phyloP scores from a whole-genome alignment of 441 rosid species.

The Populus hybrid region DNA sequence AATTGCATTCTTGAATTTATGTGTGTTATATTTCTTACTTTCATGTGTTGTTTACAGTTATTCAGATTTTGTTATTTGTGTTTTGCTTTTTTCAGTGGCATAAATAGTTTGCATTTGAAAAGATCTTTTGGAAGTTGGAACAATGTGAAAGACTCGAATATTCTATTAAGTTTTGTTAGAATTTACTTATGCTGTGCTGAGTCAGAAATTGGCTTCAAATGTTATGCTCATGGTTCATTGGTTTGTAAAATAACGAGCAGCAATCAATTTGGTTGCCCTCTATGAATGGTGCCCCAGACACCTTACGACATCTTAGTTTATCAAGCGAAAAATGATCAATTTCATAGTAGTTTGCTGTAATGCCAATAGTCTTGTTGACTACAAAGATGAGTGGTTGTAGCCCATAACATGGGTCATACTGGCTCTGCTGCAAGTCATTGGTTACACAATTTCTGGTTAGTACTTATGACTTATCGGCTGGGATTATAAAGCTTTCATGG shows the following conservation, averaged over 20 bases:
- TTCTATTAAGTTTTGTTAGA: neutral
- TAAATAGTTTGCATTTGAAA: neutral
- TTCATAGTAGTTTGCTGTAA: neutral
- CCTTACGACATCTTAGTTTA: neutral
- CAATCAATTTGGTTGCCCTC: neutral
- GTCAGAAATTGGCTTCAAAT: neutral
- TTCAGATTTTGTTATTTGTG: neutral
- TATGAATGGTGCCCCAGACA: neutral
- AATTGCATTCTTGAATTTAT: constrained; percentile 18
- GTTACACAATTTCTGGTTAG: neutral
- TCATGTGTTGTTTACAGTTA: neutral
- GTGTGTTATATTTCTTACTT: constrained; percentile 7
- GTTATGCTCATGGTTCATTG: neutral
- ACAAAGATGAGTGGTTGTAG: neutral
- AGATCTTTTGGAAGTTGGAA: neutral
- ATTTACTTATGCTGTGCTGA: neutral
- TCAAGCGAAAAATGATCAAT: neutral
- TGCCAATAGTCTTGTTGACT: neutral
- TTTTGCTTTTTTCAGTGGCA: neutral
- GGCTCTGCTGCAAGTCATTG: neutral
- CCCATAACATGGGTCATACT: neutral
- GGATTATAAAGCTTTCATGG: neutral
- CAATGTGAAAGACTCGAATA: neutral
- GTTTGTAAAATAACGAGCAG: neutral
- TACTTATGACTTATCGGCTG: neutral